Conservation (phyloP, 805 yeast genomes). For the Nakazawaea ishiwadae region DNA sequence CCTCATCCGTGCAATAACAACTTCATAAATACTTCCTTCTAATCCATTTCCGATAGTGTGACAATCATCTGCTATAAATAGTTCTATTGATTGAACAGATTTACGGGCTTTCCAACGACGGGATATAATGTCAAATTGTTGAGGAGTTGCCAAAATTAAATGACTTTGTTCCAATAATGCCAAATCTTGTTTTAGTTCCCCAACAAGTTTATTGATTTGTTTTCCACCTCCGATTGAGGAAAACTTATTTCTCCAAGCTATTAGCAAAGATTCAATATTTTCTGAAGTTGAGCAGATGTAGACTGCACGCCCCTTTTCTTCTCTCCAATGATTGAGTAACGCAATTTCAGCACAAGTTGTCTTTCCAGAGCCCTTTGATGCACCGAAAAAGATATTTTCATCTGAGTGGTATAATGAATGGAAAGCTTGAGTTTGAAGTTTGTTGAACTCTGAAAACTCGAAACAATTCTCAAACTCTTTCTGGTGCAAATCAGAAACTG, state of each 20-base stretch:
- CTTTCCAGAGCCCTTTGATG: slow-evolving; percentile 75
- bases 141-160: slow-evolving; percentile 72
- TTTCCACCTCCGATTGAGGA: slow-evolving; percentile 52
- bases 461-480: slow-evolving; percentile 44
- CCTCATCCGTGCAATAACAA: slow-evolving; percentile 63
- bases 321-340: slow-evolving; percentile 65
- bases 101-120: slow-evolving; percentile 81
- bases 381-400: slow-evolving; percentile 61
- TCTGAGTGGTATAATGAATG: slow-evolving; percentile 51
- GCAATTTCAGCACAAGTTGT: slow-evolving; percentile 70
- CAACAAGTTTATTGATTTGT: slow-evolving; percentile 44
- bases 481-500: slow-evolving; percentile 42
- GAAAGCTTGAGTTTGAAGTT: slow-evolving; percentile 69
- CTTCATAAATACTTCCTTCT: slow-evolving; percentile 65
- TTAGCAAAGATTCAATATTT: slow-evolving; percentile 39
- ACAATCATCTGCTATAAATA: slow-evolving; percentile 68
- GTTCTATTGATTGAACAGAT: slow-evolving; percentile 60
- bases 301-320: slow-evolving; percentile 63
- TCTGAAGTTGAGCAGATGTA: slow-evolving; percentile 66
- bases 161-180: slow-evolving; percentile 55
- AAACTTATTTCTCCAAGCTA: slow-evolving; percentile 51
- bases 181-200: slow-evolving; percentile 52
- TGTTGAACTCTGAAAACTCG: slow-evolving; percentile 55
- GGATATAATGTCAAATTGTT: slow-evolving; percentile 67
- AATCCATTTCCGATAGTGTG: slow-evolving; percentile 59